Percentiles rank a stretch among this genome's conserved stretches.
Conservation (phyloP, 192 early-diverging fungal genomes). For the Diversispora eburnea region DNA sequence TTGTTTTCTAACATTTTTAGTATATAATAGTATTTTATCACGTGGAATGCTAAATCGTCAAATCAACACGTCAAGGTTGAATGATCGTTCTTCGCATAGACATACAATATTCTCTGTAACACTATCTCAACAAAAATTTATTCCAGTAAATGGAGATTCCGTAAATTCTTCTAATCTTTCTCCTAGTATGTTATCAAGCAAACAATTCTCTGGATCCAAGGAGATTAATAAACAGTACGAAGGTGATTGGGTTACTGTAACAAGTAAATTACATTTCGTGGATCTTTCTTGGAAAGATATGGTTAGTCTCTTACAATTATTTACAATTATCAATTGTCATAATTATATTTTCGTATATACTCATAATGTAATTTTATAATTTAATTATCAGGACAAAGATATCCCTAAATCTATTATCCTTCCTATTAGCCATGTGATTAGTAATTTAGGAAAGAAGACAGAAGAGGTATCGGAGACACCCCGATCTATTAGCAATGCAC, state of each 20-base stretch:
- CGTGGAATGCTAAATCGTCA: slow-evolving; percentile 73
- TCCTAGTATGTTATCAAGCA: background rate
- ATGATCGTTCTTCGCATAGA: slow-evolving; percentile 83
- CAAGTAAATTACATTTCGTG: slow-evolving; percentile 97
- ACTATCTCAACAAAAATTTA: slow-evolving; percentile 72
- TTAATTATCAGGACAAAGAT: background rate
- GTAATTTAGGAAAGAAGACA: slow-evolving; percentile 76
- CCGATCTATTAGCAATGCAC: slow-evolving; percentile 87
- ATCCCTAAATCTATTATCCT: slow-evolving; percentile 77
- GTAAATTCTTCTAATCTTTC: slow-evolving; percentile 15
- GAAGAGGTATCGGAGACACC: slow-evolving; percentile 55
- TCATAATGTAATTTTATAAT: background rate
- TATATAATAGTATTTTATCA: slow-evolving; percentile 46
- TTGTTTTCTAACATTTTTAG: background rate
- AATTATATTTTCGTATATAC: background rate
- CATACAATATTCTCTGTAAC: slow-evolving; percentile 95
- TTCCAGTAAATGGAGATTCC: slow-evolving; percentile 39
- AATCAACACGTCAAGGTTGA: slow-evolving; percentile 93
- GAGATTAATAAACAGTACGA: slow-evolving; percentile 31
- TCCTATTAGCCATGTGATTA: slow-evolving; percentile 96
- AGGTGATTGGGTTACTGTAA: slow-evolving; percentile 60
- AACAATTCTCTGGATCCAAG: background rate
- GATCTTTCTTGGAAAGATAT: slow-evolving; percentile 96
- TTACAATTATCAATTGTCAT: background rate
- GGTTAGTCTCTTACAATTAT: slow-evolving; percentile 31